These are phyloP conservation scores for Thalassiosira tumida DNA, from an alignment of 352 stramenopile species.

Conservation along the genomic window DNA sequence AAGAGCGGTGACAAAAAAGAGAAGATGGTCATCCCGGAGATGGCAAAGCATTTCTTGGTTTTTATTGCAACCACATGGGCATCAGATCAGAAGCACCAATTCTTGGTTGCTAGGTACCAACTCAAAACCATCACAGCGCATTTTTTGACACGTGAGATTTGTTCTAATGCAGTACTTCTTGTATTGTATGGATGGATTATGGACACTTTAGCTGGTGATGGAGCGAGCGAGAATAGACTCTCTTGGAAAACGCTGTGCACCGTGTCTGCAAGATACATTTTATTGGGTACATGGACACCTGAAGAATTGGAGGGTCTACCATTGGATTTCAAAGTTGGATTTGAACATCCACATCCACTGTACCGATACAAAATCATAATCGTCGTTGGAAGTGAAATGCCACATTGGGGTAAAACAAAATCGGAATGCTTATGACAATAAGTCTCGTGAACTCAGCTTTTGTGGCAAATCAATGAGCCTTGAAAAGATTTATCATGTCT, in stretches of 20 bases:
- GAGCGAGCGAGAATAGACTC: constrained; percentile 33
- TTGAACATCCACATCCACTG: not conserved
- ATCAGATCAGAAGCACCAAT: constrained; percentile 24
- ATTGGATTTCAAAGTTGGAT: constrained; percentile 28
- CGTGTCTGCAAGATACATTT: not conserved
- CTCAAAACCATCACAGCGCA: not conserved
- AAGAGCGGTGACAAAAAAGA: constrained; percentile 11
- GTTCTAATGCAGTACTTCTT: not conserved
- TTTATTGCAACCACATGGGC: constrained; percentile 58
- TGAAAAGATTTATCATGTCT: constrained; percentile 4
- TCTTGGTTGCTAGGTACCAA: constrained; percentile 37
- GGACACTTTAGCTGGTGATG: constrained; percentile 32
- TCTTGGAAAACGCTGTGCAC: constrained; percentile 28
- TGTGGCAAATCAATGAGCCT: constrained; percentile 1
- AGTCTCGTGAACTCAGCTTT: not conserved
- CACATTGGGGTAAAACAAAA: constrained; percentile 42
- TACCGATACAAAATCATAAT: constrained; percentile 29
- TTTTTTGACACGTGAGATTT: not conserved
- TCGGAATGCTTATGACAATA: constrained; percentile 46
- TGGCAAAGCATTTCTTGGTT: constrained; percentile 60
- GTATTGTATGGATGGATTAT: constrained; percentile 45
- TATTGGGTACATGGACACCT: not conserved
- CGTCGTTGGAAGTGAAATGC: constrained; percentile 51
- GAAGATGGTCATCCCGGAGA: not conserved
- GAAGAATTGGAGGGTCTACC: not conserved